phyloP scores from a whole-genome alignment of 306 rosid genomes.

The Cyamopsis tetragonoloba region DNA sequence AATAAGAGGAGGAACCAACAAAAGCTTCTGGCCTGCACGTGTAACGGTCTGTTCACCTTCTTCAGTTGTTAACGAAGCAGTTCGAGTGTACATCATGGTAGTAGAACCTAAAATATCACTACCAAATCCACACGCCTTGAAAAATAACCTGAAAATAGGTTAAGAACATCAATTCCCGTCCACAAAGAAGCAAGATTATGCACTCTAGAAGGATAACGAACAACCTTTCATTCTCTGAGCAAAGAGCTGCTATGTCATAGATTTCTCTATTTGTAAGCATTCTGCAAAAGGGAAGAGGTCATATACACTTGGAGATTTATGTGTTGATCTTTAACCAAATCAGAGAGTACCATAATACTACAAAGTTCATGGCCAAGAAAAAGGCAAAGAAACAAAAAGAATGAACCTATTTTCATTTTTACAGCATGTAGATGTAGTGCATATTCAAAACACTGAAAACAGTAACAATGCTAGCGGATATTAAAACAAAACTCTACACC shows the following conservation, averaged over 20 bases:
- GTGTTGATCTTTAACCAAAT: conserved; percentile 2
- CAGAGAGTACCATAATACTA: not conserved
- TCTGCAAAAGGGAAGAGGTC: conserved; percentile 40
- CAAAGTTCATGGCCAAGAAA: not conserved
- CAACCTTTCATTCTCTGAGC: conserved; percentile 73
- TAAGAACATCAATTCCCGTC: conserved; percentile 14
- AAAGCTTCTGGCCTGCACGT: conserved; percentile 44
- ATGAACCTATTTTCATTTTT: not conserved
- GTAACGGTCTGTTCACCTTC: conserved; percentile 37
- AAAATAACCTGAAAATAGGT: conserved; percentile 55
- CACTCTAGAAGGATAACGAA: conserved; percentile 4
- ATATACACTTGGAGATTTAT: not conserved
- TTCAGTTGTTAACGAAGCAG: conserved; percentile 27
- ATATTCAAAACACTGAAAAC: conserved; percentile 14
- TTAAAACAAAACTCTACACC: not conserved
- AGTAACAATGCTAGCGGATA: not conserved
- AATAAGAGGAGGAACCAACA: conserved; percentile 49
- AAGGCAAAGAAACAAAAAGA: too few species aligned
- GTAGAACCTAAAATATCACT: conserved; percentile 68
- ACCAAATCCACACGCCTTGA: conserved; percentile 81
- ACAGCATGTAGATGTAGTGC: not conserved
- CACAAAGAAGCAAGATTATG: not conserved
- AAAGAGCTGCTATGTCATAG: conserved; percentile 55
- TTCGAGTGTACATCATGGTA: conserved; percentile 62
- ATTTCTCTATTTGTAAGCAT: conserved; percentile 52